Evolutionary conservation across 345 rosid species (phyloP), one percentile per base, ranked within the genome.

Genomic region (Punica granatum): DNA sequence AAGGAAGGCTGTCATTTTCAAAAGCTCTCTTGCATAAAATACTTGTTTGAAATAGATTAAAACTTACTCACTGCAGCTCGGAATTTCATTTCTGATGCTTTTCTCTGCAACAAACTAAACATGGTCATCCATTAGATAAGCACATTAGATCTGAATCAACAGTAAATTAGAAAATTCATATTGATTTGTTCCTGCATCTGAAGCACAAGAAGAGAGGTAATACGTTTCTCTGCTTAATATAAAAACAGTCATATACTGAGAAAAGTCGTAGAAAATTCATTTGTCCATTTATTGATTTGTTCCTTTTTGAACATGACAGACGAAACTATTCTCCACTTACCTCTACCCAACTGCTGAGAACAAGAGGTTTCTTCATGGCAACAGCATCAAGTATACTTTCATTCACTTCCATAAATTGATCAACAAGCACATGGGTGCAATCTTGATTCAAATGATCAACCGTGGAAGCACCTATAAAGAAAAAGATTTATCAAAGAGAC

Each of bases 401-500:
- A 66, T 75, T 73, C 21, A 87, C 76, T 74, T 80, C 84, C 73
- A 77, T 75, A 65, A 60, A 73, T 31, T 79, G 75, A 64, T 84
- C 87, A 76, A 84, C 74, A 66, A 93, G 77, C 59, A 91, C 82
- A 77, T 90, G 96, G 0, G 96, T 90, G 80, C 96, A 90, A 69
- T 87, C 96, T 39, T 83, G 82, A 69, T 72, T 76, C 69, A 78
- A 77, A 26, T 73, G 72, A 63, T 67, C 70, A 61, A 80, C 72
- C 51, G 69, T 68, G 74, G 21, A 66, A 74, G 91, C 98, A 75
- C 98, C 97, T 93, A 53, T 63, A 60, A 63, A 34, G 31, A 72
- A 32, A 58, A 39, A 30, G 1, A 56, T 1, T 56, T 18, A 11
- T 6, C 25, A 28, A 30, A 12, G 14, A 56, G 61, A 10, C 61